These are phyloP conservation scores for Salvia splendens DNA, from an alignment of 257 asterid genomes.

Conservation along the genomic window DNA sequence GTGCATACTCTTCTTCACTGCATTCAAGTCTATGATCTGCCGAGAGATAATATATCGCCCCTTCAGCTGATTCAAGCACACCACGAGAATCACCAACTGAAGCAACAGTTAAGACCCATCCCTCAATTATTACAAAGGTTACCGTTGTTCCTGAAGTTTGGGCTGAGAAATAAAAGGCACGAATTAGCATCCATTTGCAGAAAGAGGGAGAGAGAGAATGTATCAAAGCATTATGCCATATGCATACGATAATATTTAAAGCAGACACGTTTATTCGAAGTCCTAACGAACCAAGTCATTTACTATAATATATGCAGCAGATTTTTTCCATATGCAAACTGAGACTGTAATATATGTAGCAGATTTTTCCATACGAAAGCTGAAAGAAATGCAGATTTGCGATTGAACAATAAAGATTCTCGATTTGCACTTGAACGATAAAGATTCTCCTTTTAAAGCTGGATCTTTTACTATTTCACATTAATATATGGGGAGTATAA, in stretches of 20 bases:
- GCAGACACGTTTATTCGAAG: background rate
- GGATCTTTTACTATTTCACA: background rate
- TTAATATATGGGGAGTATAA: background rate
- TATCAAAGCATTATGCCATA: background rate
- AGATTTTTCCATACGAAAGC: background rate
- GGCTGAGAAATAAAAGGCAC: slow-evolving; percentile 48
- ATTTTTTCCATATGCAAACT: background rate
- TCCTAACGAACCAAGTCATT: background rate
- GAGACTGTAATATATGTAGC: too few relatives aligned
- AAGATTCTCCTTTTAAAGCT: background rate
- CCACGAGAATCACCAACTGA: slow-evolving; percentile 99
- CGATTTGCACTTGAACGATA: background rate
- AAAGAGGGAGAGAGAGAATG: slow-evolving; percentile 6
- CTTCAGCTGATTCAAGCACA: slow-evolving; percentile 92
- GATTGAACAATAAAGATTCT: background rate
- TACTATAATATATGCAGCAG: background rate
- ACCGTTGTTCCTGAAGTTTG: slow-evolving; percentile 97
- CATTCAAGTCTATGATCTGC: slow-evolving; percentile 97
- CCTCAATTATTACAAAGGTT: slow-evolving; percentile 89
- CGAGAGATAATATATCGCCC: slow-evolving; percentile 75
- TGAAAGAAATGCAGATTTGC: background rate
- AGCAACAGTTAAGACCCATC: slow-evolving; percentile 93
- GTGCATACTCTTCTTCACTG: slow-evolving; percentile 90
- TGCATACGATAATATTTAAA: background rate
- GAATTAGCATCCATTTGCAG: slow-evolving; percentile 33